Evolutionary conservation across 768 basidiomycete genomes (phyloP), one percentile per base, ranked within the genome.

Genomic region (Pleurotus eryngii): DNA sequence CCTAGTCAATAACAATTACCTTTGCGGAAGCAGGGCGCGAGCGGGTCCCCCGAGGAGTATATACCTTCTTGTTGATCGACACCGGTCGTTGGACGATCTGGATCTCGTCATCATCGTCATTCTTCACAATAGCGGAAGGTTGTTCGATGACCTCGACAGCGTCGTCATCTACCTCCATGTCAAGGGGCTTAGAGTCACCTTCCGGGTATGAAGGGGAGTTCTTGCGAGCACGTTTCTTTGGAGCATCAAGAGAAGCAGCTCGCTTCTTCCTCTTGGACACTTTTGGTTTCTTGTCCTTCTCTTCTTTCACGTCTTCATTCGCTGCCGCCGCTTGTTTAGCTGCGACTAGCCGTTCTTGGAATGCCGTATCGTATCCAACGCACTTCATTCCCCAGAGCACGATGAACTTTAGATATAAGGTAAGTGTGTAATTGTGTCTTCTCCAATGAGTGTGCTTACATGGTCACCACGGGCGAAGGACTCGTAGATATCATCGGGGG

Each of bases 311-410:
- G 30, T 11, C 30, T 11, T 45, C n/a, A 22, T 14, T 14, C 42
- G 14, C 42, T 45, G 42, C 42, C 11, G 15, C 42, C 2, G 42
- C n/a, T 14, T 45, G n/a, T 14, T n/a, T 17, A 17, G 42, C 20
- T 15, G 9, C 42, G 14, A 66, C 64, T 3, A 78, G 56, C 4
- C 68, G 62, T 9, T 57, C 56, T 57, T 77, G 76, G 48, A 77
- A 74, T 0, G 68, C 60, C 4, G 61, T 60, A 47, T 78, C 74
- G 46, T 78, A 78, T 2, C 67, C 74, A 15, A 76, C 65, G 49
- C 76, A 78, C 56, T 76, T 72, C 71, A 76, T 67, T 0, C 69
- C 71, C 71, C 72, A 75, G 0, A 74, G 71, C 0, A 64, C 64
- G 22, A 78, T 63, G 18, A 51, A 57, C 73, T 76, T 46, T 2